Evolutionary conservation across 179 eudicot species (phyloP).

Genomic region (Heliamphora pulchella): DNA sequence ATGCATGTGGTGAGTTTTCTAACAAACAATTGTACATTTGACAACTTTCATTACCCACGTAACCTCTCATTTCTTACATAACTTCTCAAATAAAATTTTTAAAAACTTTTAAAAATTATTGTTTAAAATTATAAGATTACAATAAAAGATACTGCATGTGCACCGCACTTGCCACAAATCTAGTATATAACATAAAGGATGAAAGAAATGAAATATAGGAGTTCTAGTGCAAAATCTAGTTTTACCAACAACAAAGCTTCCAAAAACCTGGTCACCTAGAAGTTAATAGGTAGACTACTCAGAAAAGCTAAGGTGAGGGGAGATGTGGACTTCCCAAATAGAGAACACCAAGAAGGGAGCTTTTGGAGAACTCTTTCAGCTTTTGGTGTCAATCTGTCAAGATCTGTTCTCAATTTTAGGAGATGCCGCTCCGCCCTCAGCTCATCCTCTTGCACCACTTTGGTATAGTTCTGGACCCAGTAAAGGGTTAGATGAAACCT

Average conservation of each 20-base stretch:
- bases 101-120: too few relatives aligned
- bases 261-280: slow-evolving; percentile 17
- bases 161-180: too few relatives aligned
- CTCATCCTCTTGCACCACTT: slow-evolving; percentile 10
- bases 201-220: not conserved
- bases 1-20: too few relatives aligned
- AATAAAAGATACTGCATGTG: too few relatives aligned
- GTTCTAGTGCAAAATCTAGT: not conserved
- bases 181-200: not conserved
- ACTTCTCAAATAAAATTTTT: too few relatives aligned
- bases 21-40: too few relatives aligned
- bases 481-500: slow-evolving; percentile 54
- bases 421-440: slow-evolving; percentile 21
- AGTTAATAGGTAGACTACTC: slow-evolving; percentile 43
- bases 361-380: slow-evolving; percentile 42
- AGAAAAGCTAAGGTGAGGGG: slow-evolving; percentile 72
- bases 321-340: slow-evolving; percentile 86
- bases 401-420: slow-evolving; percentile 73
- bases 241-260: not conserved
- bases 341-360: slow-evolving; percentile 89
- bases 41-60: too few relatives aligned
- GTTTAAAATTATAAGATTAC: too few relatives aligned
- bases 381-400: slow-evolving; percentile 62
- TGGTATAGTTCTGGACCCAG: slow-evolving; percentile 43
- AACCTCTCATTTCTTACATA: too few relatives aligned